Percentiles rank a stretch among this genome's conserved stretches.
phyloP scores from a whole-genome alignment of 2,329 filamentous ascomycete genomes.

The Talaromyces amestolkiae region DNA sequence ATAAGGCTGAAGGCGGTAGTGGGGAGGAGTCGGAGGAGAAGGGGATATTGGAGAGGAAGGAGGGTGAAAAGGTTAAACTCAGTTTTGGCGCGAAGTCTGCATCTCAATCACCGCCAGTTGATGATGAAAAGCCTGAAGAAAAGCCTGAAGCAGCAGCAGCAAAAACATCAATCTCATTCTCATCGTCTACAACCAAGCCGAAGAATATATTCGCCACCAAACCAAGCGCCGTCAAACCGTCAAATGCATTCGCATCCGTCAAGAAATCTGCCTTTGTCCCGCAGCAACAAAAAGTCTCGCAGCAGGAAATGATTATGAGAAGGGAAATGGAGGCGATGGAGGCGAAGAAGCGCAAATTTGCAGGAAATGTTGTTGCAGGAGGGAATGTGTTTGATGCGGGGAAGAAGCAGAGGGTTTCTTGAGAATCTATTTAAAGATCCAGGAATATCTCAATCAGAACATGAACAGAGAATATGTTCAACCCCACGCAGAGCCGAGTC shows the following conservation, averaged over 20 bases:
- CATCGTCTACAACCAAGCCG: slow-evolving; percentile 6
- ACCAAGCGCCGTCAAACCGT: slow-evolving; percentile 45
- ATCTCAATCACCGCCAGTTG: slow-evolving; percentile 18
- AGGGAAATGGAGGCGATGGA: slow-evolving; percentile 65
- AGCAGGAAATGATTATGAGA: slow-evolving; percentile 85
- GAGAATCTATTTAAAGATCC: too few species aligned
- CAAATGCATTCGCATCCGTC: slow-evolving; percentile 60
- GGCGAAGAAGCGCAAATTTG: slow-evolving; percentile 48
- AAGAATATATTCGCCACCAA: slow-evolving; percentile 40
- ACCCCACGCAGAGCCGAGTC: not conserved
- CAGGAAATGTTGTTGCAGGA: not conserved
- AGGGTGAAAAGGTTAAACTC: slow-evolving; percentile 74
- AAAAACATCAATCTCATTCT: slow-evolving; percentile 10
- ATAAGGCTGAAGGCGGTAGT: slow-evolving; percentile 38
- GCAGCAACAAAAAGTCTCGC: slow-evolving; percentile 78
- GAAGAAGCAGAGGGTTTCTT: slow-evolving; percentile 38
- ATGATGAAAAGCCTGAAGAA: not conserved
- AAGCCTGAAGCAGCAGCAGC: not conserved
- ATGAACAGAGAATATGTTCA: not conserved
- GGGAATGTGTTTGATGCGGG: slow-evolving; percentile 28
- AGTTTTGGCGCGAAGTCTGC: slow-evolving; percentile 54
- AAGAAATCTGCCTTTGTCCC: slow-evolving; percentile 62
- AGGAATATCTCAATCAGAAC: not conserved
- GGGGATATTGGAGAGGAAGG: slow-evolving; percentile 52
- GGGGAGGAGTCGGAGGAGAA: slow-evolving; percentile 48